These are phyloP conservation scores for Peronospora farinosa DNA, from an alignment of 352 stramenopile genomes.

Conservation along the genomic window DNA sequence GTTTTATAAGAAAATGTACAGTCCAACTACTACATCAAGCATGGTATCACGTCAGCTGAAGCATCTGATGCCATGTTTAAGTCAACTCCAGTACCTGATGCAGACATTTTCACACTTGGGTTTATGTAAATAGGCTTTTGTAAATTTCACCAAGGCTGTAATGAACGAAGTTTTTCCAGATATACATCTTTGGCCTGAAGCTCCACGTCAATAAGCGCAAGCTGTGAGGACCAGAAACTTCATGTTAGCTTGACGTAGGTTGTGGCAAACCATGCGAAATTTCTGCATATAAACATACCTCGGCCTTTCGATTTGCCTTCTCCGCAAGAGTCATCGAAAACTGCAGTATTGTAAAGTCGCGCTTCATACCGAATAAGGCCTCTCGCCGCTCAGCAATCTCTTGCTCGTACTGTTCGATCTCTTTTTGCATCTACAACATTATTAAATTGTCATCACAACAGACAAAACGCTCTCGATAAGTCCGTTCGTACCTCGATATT, in stretches of 20 bases:
- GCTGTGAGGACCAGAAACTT: constrained; percentile 18
- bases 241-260: not conserved
- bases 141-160: constrained; percentile 25
- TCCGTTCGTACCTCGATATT: constrained; percentile 35
- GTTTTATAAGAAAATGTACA: constrained; percentile 37
- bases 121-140: not conserved
- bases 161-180: constrained; percentile 44
- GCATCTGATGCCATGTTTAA: constrained; percentile 28
- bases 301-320: constrained; percentile 41
- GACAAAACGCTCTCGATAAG: not conserved
- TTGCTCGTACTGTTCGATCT: constrained; percentile 51
- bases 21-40: constrained; percentile 33
- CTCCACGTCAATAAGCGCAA: constrained; percentile 61
- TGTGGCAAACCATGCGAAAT: not conserved
- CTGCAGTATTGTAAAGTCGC: constrained; percentile 45
- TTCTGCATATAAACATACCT: constrained; percentile 30
- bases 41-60: constrained; percentile 8
- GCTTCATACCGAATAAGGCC: constrained; percentile 27
- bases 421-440: constrained; percentile 37
- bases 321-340: constrained; percentile 42
- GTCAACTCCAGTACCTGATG: constrained; percentile 23
- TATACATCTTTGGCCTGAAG: constrained; percentile 65
- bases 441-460: not conserved
- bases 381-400: constrained; percentile 45
- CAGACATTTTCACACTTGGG: constrained; percentile 26